Base-by-base conservation (phyloP, 495 filamentous ascomycete species). In the Penicillium tannophilum region DNA sequence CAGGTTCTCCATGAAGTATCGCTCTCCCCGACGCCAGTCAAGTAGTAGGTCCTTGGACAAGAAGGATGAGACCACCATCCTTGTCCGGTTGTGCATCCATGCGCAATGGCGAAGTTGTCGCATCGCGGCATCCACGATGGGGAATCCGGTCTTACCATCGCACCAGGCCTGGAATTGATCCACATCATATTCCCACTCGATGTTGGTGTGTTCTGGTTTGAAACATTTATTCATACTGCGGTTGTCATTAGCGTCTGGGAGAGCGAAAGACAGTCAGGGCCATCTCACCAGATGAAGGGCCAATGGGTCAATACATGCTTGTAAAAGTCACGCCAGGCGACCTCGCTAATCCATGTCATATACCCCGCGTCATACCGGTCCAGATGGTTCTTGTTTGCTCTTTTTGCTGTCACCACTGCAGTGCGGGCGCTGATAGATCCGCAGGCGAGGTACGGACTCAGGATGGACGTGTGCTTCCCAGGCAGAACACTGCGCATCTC, bases 271-370 rank as follows among this genome's bases (percentile, higher is more conserved):
- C 9, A 12, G 23, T 4, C 39, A 41, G 14, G 35, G 0, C n/a
- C 23, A n/a, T 30, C 79, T 55, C 70, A 91, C 89, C 91, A 93
- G 35, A 95, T 83, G 61, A 91, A 94, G 5, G 93, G 93, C 90
- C 90, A 96, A 56, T 93, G 78, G 3, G 84, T 88, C 14, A 96
- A 76, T 4, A 96, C 89, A 69, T 96, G 91, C 59, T 89, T 90
- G 72, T 97, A 97, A 67, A 97, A 97, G 64, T 97, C 92, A 9
- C 92, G 79, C 93, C 92, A 95, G 1, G 90, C 92, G 0, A 97
- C 80, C 68, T 96, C 92, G 52, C 86, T 87, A 58, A 96, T 93
- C 92, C 91, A 97, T 3, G 80, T 75, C 50, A 79, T 74, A 36
- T 91, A 89, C 0, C 91, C 90, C 17, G 79, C 63, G 33, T 85